Evolutionary conservation across 371 early-diverging fungal genomes (phyloP), one percentile per base, ranked within the genome.

Genomic region (Rhizopus arrhizus): DNA sequence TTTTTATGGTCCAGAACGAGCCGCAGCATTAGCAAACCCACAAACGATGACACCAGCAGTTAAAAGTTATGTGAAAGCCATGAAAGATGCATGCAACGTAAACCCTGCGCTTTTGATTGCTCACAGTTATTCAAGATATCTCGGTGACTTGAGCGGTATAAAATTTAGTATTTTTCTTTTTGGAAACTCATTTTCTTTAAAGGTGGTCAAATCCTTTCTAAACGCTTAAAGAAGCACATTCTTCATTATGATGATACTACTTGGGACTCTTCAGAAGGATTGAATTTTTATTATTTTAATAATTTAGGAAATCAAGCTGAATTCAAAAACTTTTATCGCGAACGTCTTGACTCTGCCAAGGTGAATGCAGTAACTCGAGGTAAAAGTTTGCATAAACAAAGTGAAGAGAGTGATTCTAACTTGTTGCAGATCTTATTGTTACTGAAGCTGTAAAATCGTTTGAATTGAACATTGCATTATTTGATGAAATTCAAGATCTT

Each of bases 191-290:
- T 12, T 12, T 6, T 3, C 35, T 28, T 4, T 13, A 2, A 36
- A 68, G 83, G 85, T 56, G 87, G 87, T 42, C 87, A 85, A 55
- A 81, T 85, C 38, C 51, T 87, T 53, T 70, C 81, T 53, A 82
- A 81, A 56, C 66, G 81, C 33, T 64, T 85, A 12, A 81, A 83
- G 64, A 84, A 83, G 64, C 64, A 70, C 40, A 72, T 83, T n/a
- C 48, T 75, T 11, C 57, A 72, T 31, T 34, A 77, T 11, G 53
- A 61, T 9, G 77, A 81, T 31, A 66, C 69, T 48, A 42, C 58
- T 9, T 77, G 77, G 81, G 78, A 78, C 55, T 59, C 72, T 7
- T 65, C 68, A 5, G 64, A 81, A 32, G 85, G 85, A 31, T 62
- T 84, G 6, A 65, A 68, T 16, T 85, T 85, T 54, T 87, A 85